phyloP scores from a whole-genome alignment of 345 rosid genomes.

The Brassica rapa region DNA sequence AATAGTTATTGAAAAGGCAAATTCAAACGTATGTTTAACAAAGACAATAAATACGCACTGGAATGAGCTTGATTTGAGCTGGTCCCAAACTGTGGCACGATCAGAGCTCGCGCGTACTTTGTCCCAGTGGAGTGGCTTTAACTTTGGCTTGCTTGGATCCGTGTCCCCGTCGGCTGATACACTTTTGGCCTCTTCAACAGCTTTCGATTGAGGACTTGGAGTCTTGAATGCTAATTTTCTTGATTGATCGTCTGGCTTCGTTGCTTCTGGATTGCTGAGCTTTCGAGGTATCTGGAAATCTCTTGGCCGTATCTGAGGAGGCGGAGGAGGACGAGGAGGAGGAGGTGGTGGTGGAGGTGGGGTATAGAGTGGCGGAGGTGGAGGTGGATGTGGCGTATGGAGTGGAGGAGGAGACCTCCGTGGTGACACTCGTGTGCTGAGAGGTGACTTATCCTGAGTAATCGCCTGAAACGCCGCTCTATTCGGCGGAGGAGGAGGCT shows the following conservation, averaged over 20 bases:
- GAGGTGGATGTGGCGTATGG: slow-evolving; percentile 47
- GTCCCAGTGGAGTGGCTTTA: slow-evolving; percentile 98
- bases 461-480: slow-evolving; percentile 74
- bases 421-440: slow-evolving; percentile 34
- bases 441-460: slow-evolving; percentile 44
- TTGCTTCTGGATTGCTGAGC: slow-evolving; percentile 35
- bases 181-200: slow-evolving; percentile 41
- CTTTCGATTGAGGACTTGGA: slow-evolving; percentile 51
- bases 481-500: slow-evolving; percentile 91
- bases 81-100: slow-evolving; percentile 99
- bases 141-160: slow-evolving; percentile 72
- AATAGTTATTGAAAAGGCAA: slow-evolving; percentile 4
- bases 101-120: slow-evolving; percentile 96
- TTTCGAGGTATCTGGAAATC: slow-evolving; percentile 23
- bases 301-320: slow-evolving; percentile 45
- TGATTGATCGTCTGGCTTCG: slow-evolving; percentile 36
- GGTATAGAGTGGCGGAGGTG: slow-evolving; percentile 54
- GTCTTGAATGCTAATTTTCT: slow-evolving; percentile 44
- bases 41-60: slow-evolving; percentile 58
- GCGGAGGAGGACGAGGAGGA: slow-evolving; percentile 37
- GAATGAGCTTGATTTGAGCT: slow-evolving; percentile 90
- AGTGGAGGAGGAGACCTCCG: slow-evolving; percentile 62
- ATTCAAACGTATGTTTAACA: slow-evolving; percentile 5
- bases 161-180: slow-evolving; percentile 49
- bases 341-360: slow-evolving; percentile 45